Percentiles rank a stretch among this genome's conserved stretches.
These are phyloP conservation scores for Mycena vulgaris DNA, from an alignment of 768 basidiomycete species.

Conservation along the genomic window DNA sequence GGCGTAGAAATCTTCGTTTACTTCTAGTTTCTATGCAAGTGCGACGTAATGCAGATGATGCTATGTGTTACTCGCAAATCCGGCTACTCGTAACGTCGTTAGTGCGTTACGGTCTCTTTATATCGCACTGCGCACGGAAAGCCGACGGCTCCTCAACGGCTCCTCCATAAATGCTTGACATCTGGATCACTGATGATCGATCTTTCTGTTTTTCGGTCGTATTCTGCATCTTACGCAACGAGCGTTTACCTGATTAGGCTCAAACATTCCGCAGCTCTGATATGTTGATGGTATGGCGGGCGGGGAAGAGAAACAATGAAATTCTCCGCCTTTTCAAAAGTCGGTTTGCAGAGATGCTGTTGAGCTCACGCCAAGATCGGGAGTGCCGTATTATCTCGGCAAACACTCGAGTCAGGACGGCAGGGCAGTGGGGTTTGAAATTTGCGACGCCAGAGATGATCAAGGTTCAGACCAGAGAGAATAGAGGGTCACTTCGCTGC, in stretches of 20 bases:
- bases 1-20: too few species aligned
- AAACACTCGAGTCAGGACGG: not conserved
- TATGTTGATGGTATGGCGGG: not conserved
- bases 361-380: not conserved
- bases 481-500: slow-evolving; percentile 11
- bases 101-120: too few species aligned
- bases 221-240: slow-evolving; percentile 30
- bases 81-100: too few species aligned
- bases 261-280: slow-evolving; percentile 23
- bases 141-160: slow-evolving; percentile 31
- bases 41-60: too few species aligned
- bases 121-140: slow-evolving; percentile 26
- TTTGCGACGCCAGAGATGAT: slow-evolving; percentile 1
- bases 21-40: too few species aligned
- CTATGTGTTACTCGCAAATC: too few species aligned
- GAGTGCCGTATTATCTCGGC: not conserved
- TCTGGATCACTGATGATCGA: slow-evolving; percentile 17
- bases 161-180: slow-evolving; percentile 8
- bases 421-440: too few species aligned
- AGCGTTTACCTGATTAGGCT: slow-evolving; percentile 8
- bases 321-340: not conserved
- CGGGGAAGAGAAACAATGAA: not conserved
- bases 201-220: slow-evolving; percentile 12
- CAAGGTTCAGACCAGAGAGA: slow-evolving; percentile 6
- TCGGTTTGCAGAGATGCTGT: slow-evolving; percentile 17